phyloP scores from a whole-genome alignment of 2,329 filamentous ascomycete species.

The Arthroderma sp. region DNA sequence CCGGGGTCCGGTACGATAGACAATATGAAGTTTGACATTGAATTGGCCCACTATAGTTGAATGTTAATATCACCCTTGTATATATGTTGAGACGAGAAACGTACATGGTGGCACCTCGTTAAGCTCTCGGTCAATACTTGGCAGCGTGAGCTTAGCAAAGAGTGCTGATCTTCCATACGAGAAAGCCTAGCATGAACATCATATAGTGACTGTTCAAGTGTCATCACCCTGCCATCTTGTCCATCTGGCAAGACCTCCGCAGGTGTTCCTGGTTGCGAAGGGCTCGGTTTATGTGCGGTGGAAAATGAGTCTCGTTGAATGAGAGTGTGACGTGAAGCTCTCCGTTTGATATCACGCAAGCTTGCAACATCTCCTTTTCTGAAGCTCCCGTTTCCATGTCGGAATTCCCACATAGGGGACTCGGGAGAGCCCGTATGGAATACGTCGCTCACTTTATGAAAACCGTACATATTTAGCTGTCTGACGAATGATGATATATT shows the following conservation, averaged over 20 bases:
- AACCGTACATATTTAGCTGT: conserved; percentile 98
- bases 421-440: conserved; percentile 93
- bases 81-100: conserved; percentile 11
- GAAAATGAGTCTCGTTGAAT: conserved; percentile 86
- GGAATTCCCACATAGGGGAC: conserved; percentile 95
- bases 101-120: conserved; percentile 54
- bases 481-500: conserved; percentile 98
- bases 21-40: conserved; percentile 63
- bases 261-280: conserved; percentile 71
- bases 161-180: conserved; percentile 70
- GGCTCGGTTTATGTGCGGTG: conserved; percentile 53
- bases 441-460: conserved; percentile 98
- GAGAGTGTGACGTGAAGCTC: conserved; percentile 81
- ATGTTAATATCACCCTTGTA: conserved; percentile 1
- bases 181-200: conserved; percentile 64
- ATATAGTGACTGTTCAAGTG: conserved; percentile 69
- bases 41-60: conserved; percentile 58
- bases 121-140: conserved; percentile 72
- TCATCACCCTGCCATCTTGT: conserved; percentile 58
- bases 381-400: conserved; percentile 94
- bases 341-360: conserved; percentile 84
- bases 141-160: conserved; percentile 67
- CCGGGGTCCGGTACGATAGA: conserved; percentile 63
- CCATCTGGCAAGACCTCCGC: conserved; percentile 71
- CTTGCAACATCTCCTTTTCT: conserved; percentile 87